phyloP scores from a whole-genome alignment of 805 yeast genomes.

The Candida sakaeoensis region DNA sequence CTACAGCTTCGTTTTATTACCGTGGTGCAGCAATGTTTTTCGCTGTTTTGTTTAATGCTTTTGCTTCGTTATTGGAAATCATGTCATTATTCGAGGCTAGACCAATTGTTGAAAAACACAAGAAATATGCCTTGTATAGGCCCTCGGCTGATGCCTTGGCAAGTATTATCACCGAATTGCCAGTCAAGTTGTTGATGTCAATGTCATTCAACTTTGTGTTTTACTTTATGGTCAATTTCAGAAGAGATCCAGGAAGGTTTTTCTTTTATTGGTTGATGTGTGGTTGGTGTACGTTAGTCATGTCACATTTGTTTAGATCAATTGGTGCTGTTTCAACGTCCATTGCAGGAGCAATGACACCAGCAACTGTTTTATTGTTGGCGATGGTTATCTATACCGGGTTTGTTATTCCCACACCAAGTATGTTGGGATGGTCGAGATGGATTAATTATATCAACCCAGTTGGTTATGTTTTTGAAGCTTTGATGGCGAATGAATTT shows the following conservation, averaged over 20 bases:
- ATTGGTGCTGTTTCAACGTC: conserved; percentile 41
- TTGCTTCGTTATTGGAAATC: conserved; percentile 58
- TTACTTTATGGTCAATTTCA: conserved; percentile 52
- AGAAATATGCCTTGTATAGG: conserved; percentile 65
- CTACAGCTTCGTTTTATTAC: conserved; percentile 55
- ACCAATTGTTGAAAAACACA: conserved; percentile 68
- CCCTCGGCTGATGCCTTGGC: conserved; percentile 75
- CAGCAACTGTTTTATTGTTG: conserved; percentile 44
- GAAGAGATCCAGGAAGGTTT: conserved; percentile 50
- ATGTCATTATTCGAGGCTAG: conserved; percentile 56
- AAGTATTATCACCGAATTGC: conserved; percentile 56
- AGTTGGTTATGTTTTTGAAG: conserved; percentile 46
- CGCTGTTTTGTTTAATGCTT: conserved; percentile 57
- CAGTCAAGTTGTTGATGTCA: conserved; percentile 46
- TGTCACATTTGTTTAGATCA: conserved; percentile 41
- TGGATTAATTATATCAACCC: conserved; percentile 44
- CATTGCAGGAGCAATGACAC: conserved; percentile 41
- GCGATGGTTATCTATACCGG: conserved; percentile 56
- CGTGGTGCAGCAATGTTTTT: conserved; percentile 64
- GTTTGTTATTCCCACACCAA: conserved; percentile 39
- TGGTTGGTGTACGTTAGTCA: conserved; percentile 29
- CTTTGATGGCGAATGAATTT: conserved; percentile 64
- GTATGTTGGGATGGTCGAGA: conserved; percentile 64
- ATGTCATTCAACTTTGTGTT: conserved; percentile 27
- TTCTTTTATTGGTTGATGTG: conserved; percentile 35